Percentiles rank a stretch among this genome's conserved stretches.
phyloP scores from a whole-genome alignment of 2,329 filamentous ascomycete genomes.

The Magnaporthiopsis poae region DNA sequence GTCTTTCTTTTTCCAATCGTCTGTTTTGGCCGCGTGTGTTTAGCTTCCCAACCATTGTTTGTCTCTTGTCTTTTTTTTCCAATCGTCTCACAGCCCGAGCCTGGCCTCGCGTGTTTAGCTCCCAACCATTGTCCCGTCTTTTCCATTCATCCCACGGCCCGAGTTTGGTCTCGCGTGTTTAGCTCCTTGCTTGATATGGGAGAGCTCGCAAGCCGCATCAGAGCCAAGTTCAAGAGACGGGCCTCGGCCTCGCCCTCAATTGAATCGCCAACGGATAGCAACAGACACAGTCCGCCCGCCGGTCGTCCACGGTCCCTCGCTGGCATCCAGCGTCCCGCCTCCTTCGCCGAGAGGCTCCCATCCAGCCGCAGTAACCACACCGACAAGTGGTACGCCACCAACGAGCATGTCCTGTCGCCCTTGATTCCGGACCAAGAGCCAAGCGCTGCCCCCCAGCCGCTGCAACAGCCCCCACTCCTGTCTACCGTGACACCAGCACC shows the following conservation, averaged over 20 bases:
- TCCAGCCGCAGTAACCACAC: background rate
- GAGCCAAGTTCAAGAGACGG: slow-evolving; percentile 7
- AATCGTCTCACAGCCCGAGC: too few species aligned
- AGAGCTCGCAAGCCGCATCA: slow-evolving; percentile 6
- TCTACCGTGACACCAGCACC: background rate
- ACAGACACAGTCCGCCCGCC: background rate
- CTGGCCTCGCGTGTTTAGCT: too few species aligned
- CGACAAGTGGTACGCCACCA: background rate
- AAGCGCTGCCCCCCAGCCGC: background rate
- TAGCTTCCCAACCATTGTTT: too few species aligned
- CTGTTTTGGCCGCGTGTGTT: too few species aligned
- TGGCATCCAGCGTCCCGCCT: background rate
- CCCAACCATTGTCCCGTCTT: too few species aligned
- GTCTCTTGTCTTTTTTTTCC: too few species aligned
- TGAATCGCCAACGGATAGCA: background rate
- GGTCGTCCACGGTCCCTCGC: slow-evolving; percentile 4
- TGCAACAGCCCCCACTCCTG: background rate
- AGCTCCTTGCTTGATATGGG: slow-evolving; percentile 3
- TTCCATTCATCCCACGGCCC: background rate
- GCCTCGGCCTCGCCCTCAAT: slow-evolving; percentile 4
- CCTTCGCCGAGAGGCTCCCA: background rate
- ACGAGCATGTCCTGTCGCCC: background rate
- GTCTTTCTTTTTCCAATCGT: too few species aligned
- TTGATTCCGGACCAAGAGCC: background rate
- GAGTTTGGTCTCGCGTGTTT: background rate